Evolutionary conservation across 1,284 basidiomycete genomes (phyloP).

Genomic region (Peniophora sp.): DNA sequence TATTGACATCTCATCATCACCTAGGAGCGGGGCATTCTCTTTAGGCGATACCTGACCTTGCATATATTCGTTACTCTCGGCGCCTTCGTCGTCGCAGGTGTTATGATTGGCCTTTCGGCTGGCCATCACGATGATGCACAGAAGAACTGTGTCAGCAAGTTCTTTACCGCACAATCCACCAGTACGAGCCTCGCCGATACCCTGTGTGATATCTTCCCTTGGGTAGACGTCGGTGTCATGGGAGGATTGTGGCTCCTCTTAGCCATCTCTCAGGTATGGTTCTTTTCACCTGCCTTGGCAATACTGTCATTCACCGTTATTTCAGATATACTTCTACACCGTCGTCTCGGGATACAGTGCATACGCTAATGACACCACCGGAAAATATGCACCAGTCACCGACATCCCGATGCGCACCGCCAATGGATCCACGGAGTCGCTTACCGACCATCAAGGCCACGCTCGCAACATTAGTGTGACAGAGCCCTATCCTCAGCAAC

Average conservation of each 20-base stretch:
- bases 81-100: slow-evolving; percentile 71
- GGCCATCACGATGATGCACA: slow-evolving; percentile 66
- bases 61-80: slow-evolving; percentile 52
- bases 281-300: too few relatives aligned
- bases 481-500: slow-evolving; percentile 21
- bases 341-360: slow-evolving; percentile 68
- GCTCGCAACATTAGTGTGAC: slow-evolving; percentile 38
- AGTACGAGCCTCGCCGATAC: slow-evolving; percentile 30
- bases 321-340: slow-evolving; percentile 61
- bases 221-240: slow-evolving; percentile 91
- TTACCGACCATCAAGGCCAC: slow-evolving; percentile 32
- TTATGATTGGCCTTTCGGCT: slow-evolving; percentile 76
- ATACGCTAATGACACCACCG: slow-evolving; percentile 72
- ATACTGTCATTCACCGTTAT: slow-evolving; percentile 18
- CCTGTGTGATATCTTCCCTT: slow-evolving; percentile 82
- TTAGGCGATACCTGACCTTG: slow-evolving; percentile 67
- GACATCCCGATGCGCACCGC: slow-evolving; percentile 62
- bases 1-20: slow-evolving; percentile 6
- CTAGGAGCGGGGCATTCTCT: slow-evolving; percentile 74
- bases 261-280: slow-evolving; percentile 65
- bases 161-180: slow-evolving; percentile 37
- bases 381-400: slow-evolving; percentile 72
- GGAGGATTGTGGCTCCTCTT: slow-evolving; percentile 76
- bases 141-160: slow-evolving; percentile 53
- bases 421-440: slow-evolving; percentile 18